A percentile compares a stretch with the other conserved stretches of the same genome.
phyloP scores from a whole-genome alignment of 768 basidiomycete genomes.

The Russula emetica region DNA sequence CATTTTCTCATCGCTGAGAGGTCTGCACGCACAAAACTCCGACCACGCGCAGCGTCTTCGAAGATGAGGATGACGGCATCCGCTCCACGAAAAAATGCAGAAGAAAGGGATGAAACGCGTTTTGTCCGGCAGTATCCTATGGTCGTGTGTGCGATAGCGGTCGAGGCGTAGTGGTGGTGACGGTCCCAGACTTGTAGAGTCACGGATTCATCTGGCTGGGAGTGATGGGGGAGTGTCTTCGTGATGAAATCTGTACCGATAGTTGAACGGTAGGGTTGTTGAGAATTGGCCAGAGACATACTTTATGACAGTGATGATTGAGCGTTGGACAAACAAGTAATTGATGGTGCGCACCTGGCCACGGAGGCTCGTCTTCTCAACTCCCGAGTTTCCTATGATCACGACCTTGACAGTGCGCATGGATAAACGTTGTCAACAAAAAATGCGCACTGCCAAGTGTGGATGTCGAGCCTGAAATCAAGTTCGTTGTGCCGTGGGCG shows the following conservation, averaged over 20 bases:
- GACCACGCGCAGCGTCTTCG: conserved; percentile 75
- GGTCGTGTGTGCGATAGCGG: conserved; percentile 15
- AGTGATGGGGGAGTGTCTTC: conserved; percentile 66
- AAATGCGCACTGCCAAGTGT: too few relatives aligned
- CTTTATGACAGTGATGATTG: conserved; percentile 35
- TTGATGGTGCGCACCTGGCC: conserved; percentile 49
- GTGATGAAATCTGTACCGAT: conserved; percentile 88
- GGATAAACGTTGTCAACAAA: neutral
- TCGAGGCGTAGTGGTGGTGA: too few relatives aligned
- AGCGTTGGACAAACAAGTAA: neutral
- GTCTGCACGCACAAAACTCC: conserved; percentile 65
- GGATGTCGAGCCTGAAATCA: neutral
- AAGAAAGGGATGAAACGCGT: conserved; percentile 78
- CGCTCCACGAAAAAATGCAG: conserved; percentile 80
- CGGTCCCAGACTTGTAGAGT: conserved; percentile 65
- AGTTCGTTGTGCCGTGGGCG: neutral
- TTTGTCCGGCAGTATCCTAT: conserved; percentile 84
- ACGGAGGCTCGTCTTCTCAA: conserved; percentile 79
- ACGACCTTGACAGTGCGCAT: conserved; percentile 80
- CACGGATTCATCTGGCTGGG: conserved; percentile 50
- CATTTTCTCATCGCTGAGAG: conserved; percentile 58
- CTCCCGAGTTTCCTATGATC: conserved; percentile 74
- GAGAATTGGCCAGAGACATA: conserved; percentile 74
- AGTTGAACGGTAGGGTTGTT: conserved; percentile 70
- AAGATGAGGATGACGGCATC: conserved; percentile 80